Evolutionary conservation across 2,329 filamentous ascomycete species (phyloP).

Genomic region (Fusarium austroafricanum): DNA sequence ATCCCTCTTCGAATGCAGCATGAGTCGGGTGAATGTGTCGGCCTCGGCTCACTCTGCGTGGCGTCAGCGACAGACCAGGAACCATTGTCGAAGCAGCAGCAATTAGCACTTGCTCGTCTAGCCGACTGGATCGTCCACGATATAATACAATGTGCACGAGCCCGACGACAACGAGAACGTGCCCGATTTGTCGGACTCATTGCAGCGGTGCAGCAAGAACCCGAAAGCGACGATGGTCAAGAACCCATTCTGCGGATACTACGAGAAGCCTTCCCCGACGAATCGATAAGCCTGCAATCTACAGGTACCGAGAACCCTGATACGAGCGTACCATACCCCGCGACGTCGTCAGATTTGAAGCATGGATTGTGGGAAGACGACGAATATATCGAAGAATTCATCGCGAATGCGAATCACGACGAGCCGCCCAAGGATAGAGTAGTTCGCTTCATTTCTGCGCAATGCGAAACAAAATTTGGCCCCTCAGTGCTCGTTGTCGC

Average conservation of each 20-base stretch:
- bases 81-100: conserved; percentile 47
- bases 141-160: conserved; percentile 53
- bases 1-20: conserved; percentile 54
- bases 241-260: conserved; percentile 48
- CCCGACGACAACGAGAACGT: conserved; percentile 54
- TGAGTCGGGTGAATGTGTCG: conserved; percentile 54
- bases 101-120: conserved; percentile 44
- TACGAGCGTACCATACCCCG: conserved; percentile 43
- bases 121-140: conserved; percentile 54
- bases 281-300: conserved; percentile 46
- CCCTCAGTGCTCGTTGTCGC: conserved; percentile 53
- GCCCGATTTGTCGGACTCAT: conserved; percentile 53
- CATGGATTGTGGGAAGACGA: conserved; percentile 59
- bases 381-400: conserved; percentile 53
- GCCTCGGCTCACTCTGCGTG: conserved; percentile 58
- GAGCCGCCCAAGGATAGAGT: conserved; percentile 44
- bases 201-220: conserved; percentile 39
- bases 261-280: conserved; percentile 49
- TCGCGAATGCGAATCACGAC: conserved; percentile 51
- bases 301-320: conserved; percentile 41
- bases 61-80: conserved; percentile 51
- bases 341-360: conserved; percentile 48
- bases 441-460: conserved; percentile 53
- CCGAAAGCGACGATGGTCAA: conserved; percentile 31
- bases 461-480: conserved; percentile 49